These are phyloP conservation scores for Diutina mesorugosa DNA, from an alignment of 1,139 yeast species.

Conservation along the genomic window DNA sequence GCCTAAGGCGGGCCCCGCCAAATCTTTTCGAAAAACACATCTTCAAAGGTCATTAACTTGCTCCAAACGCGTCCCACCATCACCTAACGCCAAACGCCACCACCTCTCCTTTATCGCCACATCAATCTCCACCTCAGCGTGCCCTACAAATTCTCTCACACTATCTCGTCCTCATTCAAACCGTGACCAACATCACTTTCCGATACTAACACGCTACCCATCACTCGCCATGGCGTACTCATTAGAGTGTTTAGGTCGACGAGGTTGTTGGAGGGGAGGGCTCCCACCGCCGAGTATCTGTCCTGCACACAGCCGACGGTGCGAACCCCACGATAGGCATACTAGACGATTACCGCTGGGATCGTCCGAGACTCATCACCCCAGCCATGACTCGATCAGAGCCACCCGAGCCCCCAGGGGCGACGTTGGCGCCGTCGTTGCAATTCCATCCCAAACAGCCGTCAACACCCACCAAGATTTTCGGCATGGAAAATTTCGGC, in stretches of 20 bases:
- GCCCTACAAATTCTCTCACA: too few species aligned
- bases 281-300: neutral
- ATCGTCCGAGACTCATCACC: neutral
- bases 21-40: too few species aligned
- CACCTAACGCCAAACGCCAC: too few species aligned
- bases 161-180: too few species aligned
- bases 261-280: neutral
- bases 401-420: neutral
- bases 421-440: neutral
- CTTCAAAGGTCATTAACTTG: too few species aligned
- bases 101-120: too few species aligned
- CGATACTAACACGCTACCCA: too few species aligned
- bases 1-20: neutral
- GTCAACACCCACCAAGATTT: slow-evolving; percentile 35
- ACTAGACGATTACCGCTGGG: neutral
- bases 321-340: neutral
- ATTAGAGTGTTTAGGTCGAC: too few species aligned
- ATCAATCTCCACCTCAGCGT: too few species aligned
- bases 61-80: too few species aligned
- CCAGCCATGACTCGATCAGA: neutral
- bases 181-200: too few species aligned
- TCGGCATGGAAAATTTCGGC: slow-evolving; percentile 94
- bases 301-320: neutral
- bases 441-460: neutral
- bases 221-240: too few species aligned